These are phyloP conservation scores for Gleditsia sinensis DNA, from an alignment of 306 rosid species.

Conservation along the genomic window DNA sequence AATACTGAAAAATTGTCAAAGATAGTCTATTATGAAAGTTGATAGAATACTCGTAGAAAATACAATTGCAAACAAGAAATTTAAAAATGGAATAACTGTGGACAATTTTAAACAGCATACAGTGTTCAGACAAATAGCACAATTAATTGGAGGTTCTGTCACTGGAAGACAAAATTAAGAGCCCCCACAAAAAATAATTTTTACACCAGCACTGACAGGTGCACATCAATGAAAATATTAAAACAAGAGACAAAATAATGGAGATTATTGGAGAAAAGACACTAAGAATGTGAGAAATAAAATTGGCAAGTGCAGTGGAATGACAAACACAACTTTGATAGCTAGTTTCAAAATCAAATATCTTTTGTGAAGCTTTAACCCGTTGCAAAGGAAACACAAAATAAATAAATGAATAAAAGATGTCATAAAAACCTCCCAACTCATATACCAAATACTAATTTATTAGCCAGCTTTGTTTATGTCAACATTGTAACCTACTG, in stretches of 20 bases:
- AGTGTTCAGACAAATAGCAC: slow-evolving; percentile 16
- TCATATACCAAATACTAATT: slow-evolving; percentile 1
- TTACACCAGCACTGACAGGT: too few species aligned
- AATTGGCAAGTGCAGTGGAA: background rate
- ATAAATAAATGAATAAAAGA: background rate
- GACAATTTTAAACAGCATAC: background rate
- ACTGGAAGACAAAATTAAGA: too few species aligned
- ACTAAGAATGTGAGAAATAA: too few species aligned
- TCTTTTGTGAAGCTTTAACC: background rate
- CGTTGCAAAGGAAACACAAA: background rate
- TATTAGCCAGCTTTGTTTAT: slow-evolving; percentile 7
- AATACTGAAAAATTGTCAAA: slow-evolving; percentile 10
- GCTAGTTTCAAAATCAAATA: background rate
- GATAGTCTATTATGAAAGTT: background rate
- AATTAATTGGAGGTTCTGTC: too few species aligned
- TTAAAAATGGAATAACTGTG: background rate
- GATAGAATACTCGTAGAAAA: background rate
- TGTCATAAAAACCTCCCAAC: background rate
- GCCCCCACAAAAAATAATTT: too few species aligned
- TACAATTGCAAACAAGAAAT: background rate
- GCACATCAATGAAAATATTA: too few species aligned
- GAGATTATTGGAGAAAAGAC: too few species aligned
- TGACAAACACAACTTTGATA: background rate
- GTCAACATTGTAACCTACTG: too few species aligned
- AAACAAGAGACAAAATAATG: too few species aligned